These are phyloP conservation scores for Microthyrium microscopicum DNA, from an alignment of 2,329 filamentous ascomycete genomes.

Conservation along the genomic window DNA sequence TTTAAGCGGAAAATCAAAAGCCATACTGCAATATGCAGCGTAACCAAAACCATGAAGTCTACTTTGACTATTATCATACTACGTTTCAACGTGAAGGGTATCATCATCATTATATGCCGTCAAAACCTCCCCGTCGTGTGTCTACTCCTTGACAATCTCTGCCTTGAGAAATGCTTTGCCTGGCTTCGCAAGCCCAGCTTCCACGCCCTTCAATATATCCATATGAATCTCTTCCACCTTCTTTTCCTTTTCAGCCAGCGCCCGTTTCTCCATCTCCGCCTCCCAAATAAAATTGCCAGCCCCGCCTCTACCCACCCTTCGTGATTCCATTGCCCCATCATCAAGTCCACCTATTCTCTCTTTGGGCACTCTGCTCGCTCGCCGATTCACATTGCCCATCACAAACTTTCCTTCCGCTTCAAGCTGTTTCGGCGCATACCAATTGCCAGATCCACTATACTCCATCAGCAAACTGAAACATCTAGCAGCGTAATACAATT, in stretches of 20 bases:
- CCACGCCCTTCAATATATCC: slow-evolving; percentile 8
- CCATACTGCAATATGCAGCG: too few species aligned
- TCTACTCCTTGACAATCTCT: too few species aligned
- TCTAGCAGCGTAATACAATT: too few species aligned
- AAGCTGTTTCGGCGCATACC: slow-evolving; percentile 5
- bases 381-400: background rate
- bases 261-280: background rate
- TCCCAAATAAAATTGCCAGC: slow-evolving; percentile 8
- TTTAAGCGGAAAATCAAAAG: too few species aligned
- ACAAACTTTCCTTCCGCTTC: slow-evolving; percentile 4
- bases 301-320: slow-evolving; percentile 5
- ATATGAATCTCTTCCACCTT: background rate
- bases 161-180: slow-evolving; percentile 1
- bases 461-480: too few species aligned
- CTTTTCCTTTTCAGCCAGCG: background rate
- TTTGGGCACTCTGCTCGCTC: background rate
- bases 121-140: too few species aligned
- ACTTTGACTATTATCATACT: too few species aligned
- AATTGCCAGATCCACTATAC: too few species aligned
- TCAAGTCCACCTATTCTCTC: background rate
- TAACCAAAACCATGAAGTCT: too few species aligned
- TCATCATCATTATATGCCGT: too few species aligned
- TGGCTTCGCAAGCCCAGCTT: slow-evolving; percentile 4
- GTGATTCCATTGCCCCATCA: slow-evolving; percentile 1
- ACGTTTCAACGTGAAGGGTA: too few species aligned